Percentiles rank a stretch among this genome's conserved stretches.
Conservation (phyloP, 75 land plant species). For the Pinus tabuliformis region DNA sequence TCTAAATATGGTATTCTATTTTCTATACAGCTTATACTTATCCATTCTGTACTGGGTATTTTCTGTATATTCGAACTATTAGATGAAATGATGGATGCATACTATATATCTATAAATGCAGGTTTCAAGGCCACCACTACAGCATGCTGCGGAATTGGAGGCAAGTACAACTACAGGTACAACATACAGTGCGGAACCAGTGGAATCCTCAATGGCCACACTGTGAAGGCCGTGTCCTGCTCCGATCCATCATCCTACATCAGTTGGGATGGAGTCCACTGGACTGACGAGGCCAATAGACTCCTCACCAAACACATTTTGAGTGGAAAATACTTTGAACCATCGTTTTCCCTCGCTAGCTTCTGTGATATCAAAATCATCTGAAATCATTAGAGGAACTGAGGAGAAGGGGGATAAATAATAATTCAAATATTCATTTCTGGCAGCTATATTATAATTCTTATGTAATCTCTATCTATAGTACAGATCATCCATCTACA, state of each 20-base stretch:
- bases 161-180: constrained; percentile 57
- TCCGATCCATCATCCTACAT: constrained; percentile 58
- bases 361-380: too few relatives aligned
- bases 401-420: too few relatives aligned
- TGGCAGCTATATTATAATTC: too few relatives aligned
- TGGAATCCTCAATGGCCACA: constrained; percentile 35
- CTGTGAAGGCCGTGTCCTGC: constrained; percentile 55
- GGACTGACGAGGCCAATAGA: constrained; percentile 71
- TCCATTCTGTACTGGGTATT: too few relatives aligned
- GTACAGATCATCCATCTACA: too few relatives aligned
- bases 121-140: constrained; percentile 52
- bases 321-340: constrained; percentile 55
- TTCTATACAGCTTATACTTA: too few relatives aligned
- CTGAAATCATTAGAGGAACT: too few relatives aligned
- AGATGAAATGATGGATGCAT: too few relatives aligned
- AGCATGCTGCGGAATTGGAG: constrained; percentile 69
- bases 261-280: constrained; percentile 92
- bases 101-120: neutral
- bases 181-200: constrained; percentile 53
- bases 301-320: constrained; percentile 38
- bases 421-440: too few relatives aligned
- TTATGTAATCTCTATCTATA: too few relatives aligned
- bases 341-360: constrained; percentile 43
- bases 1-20: constrained; percentile 33
- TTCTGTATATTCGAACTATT: too few relatives aligned